phyloP scores from a whole-genome alignment of 768 basidiomycete species.

The Tephrocybe sp. region DNA sequence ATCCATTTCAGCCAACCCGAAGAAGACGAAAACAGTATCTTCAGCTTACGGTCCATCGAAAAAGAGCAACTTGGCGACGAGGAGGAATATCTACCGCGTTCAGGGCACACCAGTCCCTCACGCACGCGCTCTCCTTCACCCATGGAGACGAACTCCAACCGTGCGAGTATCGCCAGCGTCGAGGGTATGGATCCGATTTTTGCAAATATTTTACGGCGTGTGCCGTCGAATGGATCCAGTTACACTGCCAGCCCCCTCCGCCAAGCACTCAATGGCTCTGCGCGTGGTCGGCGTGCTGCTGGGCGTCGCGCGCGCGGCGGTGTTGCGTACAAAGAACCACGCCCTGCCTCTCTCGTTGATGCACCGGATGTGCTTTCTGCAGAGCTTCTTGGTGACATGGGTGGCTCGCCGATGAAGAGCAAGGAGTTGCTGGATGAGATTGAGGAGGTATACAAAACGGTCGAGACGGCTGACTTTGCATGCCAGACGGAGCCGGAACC shows the following conservation, averaged over 20 bases:
- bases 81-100: slow-evolving; percentile 19
- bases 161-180: slow-evolving; percentile 70
- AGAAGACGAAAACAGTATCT: slow-evolving; percentile 36
- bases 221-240: slow-evolving; percentile 42
- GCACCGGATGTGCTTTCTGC: slow-evolving; percentile 71
- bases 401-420: slow-evolving; percentile 36
- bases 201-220: slow-evolving; percentile 71
- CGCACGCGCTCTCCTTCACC: slow-evolving; percentile 34
- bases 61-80: slow-evolving; percentile 24
- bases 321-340: slow-evolving; percentile 64
- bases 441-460: slow-evolving; percentile 33
- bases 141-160: slow-evolving; percentile 46
- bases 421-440: slow-evolving; percentile 35
- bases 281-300: slow-evolving; percentile 42
- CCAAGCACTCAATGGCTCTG: slow-evolving; percentile 49
- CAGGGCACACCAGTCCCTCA: slow-evolving; percentile 11
- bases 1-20: slow-evolving; percentile 30
- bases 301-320: slow-evolving; percentile 62
- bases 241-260: slow-evolving; percentile 60
- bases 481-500: slow-evolving; percentile 61
- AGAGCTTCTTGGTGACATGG: slow-evolving; percentile 50
- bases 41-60: slow-evolving; percentile 25
- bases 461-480: slow-evolving; percentile 57
- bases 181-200: slow-evolving; percentile 89
- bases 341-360: slow-evolving; percentile 69